Evolutionary conservation across 257 asterid genomes (phyloP), one percentile per base, ranked within the genome.

Genomic region (Linderniella brevidens): DNA sequence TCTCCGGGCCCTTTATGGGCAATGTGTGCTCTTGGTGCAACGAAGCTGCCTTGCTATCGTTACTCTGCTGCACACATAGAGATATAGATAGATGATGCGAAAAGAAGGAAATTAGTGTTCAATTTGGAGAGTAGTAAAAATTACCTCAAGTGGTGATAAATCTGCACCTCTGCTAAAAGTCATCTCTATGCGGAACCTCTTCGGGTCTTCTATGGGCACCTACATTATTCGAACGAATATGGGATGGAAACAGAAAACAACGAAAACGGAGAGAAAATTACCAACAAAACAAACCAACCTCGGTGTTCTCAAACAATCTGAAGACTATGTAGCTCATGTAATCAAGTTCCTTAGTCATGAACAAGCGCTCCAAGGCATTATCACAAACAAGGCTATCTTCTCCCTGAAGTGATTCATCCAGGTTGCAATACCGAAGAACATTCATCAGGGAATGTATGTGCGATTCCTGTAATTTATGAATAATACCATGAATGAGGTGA

Each of bases 1-100:
- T 81, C 75, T 90, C 96, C 0, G 99, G 99, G 16, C 96, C 99
- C 94, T 75, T 90, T 57, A 90, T 90, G 15, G 99, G 99, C 68
- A 90, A 56, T 1, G 94, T 85, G 70, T 90, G 99, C 68, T 90
- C 99, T 56, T 76, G 99, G 42, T 74, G 94, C 67, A 78, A 61
- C 32, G 6, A 25, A 3, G 94, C 67, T 19, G 78, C 77, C 43
- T 82, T 25, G 5, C 69, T 62, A 47, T 79, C 94, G 12, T 73
- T 52, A 62, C 76, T 60, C 93, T 88, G 82, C 65, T 47, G 32
- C 50, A 46, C 59, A 4, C 9, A 35, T 41, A 38, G 9, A 13
- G 1, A 13, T 43, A 5, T 8, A 4, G 14, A 45, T 4, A 41
- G 50, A 20, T 25, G 17, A 40, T 8, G 44, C 14, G 43, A 2